Percentiles rank a stretch among this genome's conserved stretches.
phyloP scores from a whole-genome alignment of 257 asterid genomes.

The Jaltomata sinuosa region DNA sequence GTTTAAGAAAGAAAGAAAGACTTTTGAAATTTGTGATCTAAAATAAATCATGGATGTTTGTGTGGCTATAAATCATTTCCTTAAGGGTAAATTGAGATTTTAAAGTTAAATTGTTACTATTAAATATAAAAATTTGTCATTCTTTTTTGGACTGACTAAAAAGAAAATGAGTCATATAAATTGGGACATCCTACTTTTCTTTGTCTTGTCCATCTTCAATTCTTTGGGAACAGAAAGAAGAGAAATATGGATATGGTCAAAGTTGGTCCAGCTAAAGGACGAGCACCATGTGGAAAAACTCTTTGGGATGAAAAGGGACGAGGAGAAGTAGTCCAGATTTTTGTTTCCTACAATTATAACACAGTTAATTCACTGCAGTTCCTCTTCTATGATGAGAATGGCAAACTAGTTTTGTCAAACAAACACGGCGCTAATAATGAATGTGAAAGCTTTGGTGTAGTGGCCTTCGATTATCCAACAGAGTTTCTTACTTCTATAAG shows the following conservation, averaged over 20 bases:
- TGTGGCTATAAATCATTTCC: no score
- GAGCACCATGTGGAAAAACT: fast-evolving
- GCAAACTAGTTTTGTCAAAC: constrained; percentile 18
- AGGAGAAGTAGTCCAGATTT: neutral
- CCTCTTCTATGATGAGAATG: constrained; percentile 22
- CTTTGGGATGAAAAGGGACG: neutral
- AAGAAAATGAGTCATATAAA: no score
- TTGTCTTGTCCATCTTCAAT: no score
- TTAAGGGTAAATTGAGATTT: no score
- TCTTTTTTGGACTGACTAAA: no score
- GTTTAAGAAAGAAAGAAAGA: no score
- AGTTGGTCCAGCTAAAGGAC: neutral
- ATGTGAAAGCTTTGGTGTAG: neutral
- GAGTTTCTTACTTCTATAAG: neutral
- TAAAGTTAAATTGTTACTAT: no score
- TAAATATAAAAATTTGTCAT: no score
- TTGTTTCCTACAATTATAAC: neutral
- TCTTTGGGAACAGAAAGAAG: no score
- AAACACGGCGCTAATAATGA: neutral
- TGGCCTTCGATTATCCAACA: neutral
- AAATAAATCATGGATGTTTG: no score
- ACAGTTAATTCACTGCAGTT: constrained; percentile 10
- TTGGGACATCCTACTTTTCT: no score
- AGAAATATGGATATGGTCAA: neutral
- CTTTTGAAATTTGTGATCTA: no score